Conservation (phyloP, 768 basidiomycete species). For the Leccinum incarnatum region DNA sequence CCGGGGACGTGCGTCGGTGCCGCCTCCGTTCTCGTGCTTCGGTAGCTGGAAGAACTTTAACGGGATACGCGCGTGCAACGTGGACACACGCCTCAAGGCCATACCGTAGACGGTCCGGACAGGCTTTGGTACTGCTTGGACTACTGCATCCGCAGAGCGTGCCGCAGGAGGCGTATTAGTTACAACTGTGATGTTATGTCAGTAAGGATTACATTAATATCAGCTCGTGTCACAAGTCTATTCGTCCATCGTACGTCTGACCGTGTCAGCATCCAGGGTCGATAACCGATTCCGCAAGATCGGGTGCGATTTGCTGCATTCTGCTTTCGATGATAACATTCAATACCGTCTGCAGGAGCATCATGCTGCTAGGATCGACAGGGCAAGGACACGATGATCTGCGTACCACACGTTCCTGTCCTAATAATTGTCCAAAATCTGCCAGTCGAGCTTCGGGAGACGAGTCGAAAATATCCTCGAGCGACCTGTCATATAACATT, state of each 20-base stretch:
- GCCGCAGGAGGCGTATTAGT: constrained; percentile 14
- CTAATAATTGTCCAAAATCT: constrained; percentile 47
- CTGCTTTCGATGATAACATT: constrained; percentile 38
- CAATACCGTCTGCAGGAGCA: constrained; percentile 28
- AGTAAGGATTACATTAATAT: constrained; percentile 32
- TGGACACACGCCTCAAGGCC: constrained; percentile 9
- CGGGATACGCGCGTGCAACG: constrained; percentile 8
- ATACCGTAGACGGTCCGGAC: constrained; percentile 3
- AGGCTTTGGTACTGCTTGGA: constrained; percentile 20
- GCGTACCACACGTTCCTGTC: constrained; percentile 52
- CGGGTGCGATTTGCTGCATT: constrained; percentile 27
- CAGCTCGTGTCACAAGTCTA: constrained; percentile 9
- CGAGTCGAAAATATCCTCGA: constrained; percentile 56
- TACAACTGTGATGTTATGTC: constrained; percentile 28
- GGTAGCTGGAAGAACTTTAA: neutral
- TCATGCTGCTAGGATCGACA: constrained; percentile 8
- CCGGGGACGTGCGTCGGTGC: constrained; percentile 7
- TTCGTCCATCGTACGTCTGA: constrained; percentile 5
- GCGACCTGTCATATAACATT: constrained; percentile 51
- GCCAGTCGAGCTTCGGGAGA: constrained; percentile 45
- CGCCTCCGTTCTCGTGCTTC: constrained; percentile 10
- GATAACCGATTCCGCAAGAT: constrained; percentile 9
- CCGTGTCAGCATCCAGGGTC: constrained; percentile 14
- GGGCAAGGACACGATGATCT: neutral
- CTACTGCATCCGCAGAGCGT: constrained; percentile 20